Percentiles rank a stretch among this genome's conserved stretches.
phyloP scores from a whole-genome alignment of 768 basidiomycete genomes.

The Suillus spraguei region DNA sequence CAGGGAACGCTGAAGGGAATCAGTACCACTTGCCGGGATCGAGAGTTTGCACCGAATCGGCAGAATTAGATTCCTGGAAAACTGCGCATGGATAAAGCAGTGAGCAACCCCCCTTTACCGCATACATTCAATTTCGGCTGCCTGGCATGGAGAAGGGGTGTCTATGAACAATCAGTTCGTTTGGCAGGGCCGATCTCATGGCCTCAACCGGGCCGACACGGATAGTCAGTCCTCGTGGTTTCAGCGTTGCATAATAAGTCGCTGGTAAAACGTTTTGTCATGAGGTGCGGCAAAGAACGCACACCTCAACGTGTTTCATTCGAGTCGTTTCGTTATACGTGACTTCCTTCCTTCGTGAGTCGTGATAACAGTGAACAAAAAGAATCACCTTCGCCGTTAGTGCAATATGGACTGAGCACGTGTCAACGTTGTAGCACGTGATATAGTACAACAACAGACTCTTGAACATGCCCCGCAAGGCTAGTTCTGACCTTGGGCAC shows the following conservation, averaged over 20 bases:
- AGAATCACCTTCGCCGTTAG: neutral
- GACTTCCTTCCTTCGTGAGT: neutral
- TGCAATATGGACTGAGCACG: neutral
- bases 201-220: conserved; percentile 21
- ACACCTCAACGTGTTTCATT: neutral
- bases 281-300: neutral
- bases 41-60: neutral
- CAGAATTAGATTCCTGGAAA: neutral
- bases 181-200: conserved; percentile 2
- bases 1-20: conserved; percentile 3
- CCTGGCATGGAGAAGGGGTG: conserved; percentile 25
- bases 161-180: conserved; percentile 17
- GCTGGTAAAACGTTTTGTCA: neutral
- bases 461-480: neutral
- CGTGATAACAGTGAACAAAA: neutral
- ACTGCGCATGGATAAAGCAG: conserved; percentile 15
- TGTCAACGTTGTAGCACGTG: neutral
- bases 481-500: neutral
- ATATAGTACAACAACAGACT: neutral
- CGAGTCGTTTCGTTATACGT: neutral
- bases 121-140: conserved; percentile 30
- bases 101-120: conserved; percentile 19
- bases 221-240: conserved; percentile 31
- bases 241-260: conserved; percentile 16
- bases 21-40: conserved; percentile 1